A percentile compares a stretch with the other conserved stretches of the same genome.
These are phyloP conservation scores for Penicillium sp. DNA, from an alignment of 2,329 filamentous ascomycete genomes.

Conservation along the genomic window DNA sequence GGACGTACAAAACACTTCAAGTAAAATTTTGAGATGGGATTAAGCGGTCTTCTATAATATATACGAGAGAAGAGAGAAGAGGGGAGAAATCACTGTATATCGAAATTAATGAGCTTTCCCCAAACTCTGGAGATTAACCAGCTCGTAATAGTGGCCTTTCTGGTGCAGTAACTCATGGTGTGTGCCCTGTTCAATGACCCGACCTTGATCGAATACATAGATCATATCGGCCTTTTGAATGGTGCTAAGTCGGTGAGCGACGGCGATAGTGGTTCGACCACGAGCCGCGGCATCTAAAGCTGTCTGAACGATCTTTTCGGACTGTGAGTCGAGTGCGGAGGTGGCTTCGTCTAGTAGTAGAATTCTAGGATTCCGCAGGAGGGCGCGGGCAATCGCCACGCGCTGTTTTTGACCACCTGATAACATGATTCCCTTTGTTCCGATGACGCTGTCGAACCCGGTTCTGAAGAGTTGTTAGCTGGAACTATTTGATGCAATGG, in stretches of 20 bases:
- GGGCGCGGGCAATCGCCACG: slow-evolving; percentile 85
- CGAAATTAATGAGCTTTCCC: slow-evolving; percentile 52
- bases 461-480: slow-evolving; percentile 47
- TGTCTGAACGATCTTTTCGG: slow-evolving; percentile 60
- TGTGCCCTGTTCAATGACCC: slow-evolving; percentile 79
- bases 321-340: slow-evolving; percentile 51
- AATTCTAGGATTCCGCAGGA: slow-evolving; percentile 85
- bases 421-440: slow-evolving; percentile 82
- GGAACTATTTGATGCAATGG: background rate
- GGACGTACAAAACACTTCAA: too few species aligned
- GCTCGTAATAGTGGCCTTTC: slow-evolving; percentile 72
- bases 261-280: slow-evolving; percentile 87
- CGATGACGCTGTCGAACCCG: slow-evolving; percentile 81
- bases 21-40: background rate
- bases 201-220: slow-evolving; percentile 91
- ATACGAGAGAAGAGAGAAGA: background rate
- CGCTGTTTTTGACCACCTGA: slow-evolving; percentile 94
- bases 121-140: slow-evolving; percentile 78
- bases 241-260: slow-evolving; percentile 86
- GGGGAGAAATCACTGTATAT: background rate
- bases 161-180: slow-evolving; percentile 71
- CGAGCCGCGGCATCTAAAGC: slow-evolving; percentile 79
- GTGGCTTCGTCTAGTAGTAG: slow-evolving; percentile 79
- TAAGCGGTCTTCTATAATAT: background rate
- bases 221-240: slow-evolving; percentile 95